Percentiles rank a stretch among this genome's conserved stretches.
These are phyloP conservation scores for Cercospora berteroae DNA, from an alignment of 2,329 filamentous ascomycete genomes.

Conservation along the genomic window DNA sequence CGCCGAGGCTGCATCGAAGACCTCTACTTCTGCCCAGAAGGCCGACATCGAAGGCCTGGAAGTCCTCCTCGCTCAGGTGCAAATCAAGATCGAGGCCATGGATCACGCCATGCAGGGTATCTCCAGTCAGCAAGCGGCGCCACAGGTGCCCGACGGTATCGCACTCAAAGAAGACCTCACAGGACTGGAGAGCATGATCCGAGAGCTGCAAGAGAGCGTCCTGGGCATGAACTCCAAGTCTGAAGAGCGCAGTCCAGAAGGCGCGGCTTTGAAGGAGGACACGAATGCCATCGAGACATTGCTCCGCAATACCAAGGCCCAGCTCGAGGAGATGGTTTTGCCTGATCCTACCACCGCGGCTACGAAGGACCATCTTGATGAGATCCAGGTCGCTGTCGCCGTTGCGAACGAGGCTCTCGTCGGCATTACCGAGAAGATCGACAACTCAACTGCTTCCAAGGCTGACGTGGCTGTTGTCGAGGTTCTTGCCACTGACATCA, in stretches of 20 bases:
- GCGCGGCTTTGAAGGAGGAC: slow-evolving; percentile 72
- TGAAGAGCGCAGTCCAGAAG: slow-evolving; percentile 41
- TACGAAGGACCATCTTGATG: slow-evolving; percentile 59
- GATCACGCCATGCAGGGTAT: slow-evolving; percentile 54
- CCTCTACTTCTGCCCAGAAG: slow-evolving; percentile 38
- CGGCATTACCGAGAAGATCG: slow-evolving; percentile 64
- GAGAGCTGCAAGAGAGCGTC: slow-evolving; percentile 62
- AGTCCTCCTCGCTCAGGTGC: slow-evolving; percentile 74
- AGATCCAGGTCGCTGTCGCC: slow-evolving; percentile 65
- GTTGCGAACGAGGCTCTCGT: slow-evolving; percentile 74
- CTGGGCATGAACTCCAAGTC: slow-evolving; percentile 49
- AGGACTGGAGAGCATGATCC: slow-evolving; percentile 46
- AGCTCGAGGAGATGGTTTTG: slow-evolving; percentile 73
- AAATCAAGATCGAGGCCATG: slow-evolving; percentile 78
- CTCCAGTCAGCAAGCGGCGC: slow-evolving; percentile 42
- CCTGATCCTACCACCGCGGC: slow-evolving; percentile 68
- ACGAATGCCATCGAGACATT: slow-evolving; percentile 88
- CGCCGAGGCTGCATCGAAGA: slow-evolving; percentile 20
- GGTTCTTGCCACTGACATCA: slow-evolving; percentile 74
- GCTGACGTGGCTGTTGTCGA: slow-evolving; percentile 77
- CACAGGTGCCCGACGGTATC: slow-evolving; percentile 36
- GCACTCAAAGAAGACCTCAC: slow-evolving; percentile 56
- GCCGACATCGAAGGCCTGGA: slow-evolving; percentile 85
- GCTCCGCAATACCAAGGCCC: slow-evolving; percentile 82
- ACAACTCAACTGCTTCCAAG: slow-evolving; percentile 67